These are phyloP conservation scores for Pseudogymnoascus sp. DNA, from an alignment of 2,329 filamentous ascomycete species.

Conservation along the genomic window DNA sequence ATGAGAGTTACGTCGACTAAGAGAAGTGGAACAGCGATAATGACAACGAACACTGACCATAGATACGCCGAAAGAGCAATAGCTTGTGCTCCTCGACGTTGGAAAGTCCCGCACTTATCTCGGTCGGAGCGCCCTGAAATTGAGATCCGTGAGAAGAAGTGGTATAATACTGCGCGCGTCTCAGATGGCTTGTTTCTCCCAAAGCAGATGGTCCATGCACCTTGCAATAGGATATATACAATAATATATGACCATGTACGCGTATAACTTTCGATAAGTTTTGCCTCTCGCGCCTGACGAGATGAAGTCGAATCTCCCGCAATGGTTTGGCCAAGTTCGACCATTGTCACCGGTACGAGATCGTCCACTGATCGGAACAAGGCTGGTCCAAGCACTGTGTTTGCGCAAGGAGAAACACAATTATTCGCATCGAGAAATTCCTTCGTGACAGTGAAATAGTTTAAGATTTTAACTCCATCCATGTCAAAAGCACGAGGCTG, in stretches of 20 bases:
- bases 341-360: neutral
- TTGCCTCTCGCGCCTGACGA: neutral
- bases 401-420: neutral
- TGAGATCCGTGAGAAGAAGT: neutral
- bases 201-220: neutral
- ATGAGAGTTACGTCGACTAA: neutral
- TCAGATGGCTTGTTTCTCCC: neutral
- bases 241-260: neutral
- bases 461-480: neutral
- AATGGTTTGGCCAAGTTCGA: neutral
- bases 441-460: neutral
- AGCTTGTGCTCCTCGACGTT: neutral
- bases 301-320: neutral
- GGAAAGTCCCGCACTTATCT: neutral
- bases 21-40: neutral
- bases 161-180: neutral
- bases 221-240: neutral
- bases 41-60: neutral
- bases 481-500: neutral
- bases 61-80: neutral
- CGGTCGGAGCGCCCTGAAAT: neutral
- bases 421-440: neutral
- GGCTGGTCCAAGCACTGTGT: neutral
- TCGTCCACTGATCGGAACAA: neutral
- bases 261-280: neutral